A percentile compares a stretch with the other conserved stretches of the same genome.
phyloP scores from a whole-genome alignment of 208 protist species.

The Trypanosoma boissoni region DNA sequence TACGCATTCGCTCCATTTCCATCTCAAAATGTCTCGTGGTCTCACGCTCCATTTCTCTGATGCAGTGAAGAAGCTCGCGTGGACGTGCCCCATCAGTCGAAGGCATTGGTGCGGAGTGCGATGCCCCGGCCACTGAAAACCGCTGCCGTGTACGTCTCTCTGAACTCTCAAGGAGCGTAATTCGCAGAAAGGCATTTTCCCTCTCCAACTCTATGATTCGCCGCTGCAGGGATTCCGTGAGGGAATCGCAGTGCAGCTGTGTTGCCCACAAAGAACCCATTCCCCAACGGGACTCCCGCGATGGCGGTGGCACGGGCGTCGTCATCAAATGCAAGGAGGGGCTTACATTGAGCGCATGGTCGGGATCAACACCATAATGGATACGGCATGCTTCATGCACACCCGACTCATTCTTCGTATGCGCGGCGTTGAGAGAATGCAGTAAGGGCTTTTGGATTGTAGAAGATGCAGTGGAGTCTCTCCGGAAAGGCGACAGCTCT shows the following conservation, averaged over 20 bases:
- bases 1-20: background rate
- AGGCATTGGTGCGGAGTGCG: background rate
- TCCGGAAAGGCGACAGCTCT: no score
- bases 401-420: no score
- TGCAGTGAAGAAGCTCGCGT: background rate
- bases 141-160: conserved; percentile 9
- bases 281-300: no score
- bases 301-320: no score
- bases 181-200: conserved; percentile 7
- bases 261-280: background rate
- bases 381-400: no score
- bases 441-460: no score
- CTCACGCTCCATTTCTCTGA: background rate
- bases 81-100: background rate
- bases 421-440: no score
- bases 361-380: no score
- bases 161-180: background rate
- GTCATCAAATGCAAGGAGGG: no score
- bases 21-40: background rate
- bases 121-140: background rate
- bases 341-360: no score
- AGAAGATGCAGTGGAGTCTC: no score
- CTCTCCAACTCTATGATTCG: conserved; percentile 5
- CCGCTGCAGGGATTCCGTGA: background rate
- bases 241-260: background rate